Evolutionary conservation across 2,329 filamentous ascomycete species (phyloP).

Genomic region (Pleoardoris graminearum): DNA sequence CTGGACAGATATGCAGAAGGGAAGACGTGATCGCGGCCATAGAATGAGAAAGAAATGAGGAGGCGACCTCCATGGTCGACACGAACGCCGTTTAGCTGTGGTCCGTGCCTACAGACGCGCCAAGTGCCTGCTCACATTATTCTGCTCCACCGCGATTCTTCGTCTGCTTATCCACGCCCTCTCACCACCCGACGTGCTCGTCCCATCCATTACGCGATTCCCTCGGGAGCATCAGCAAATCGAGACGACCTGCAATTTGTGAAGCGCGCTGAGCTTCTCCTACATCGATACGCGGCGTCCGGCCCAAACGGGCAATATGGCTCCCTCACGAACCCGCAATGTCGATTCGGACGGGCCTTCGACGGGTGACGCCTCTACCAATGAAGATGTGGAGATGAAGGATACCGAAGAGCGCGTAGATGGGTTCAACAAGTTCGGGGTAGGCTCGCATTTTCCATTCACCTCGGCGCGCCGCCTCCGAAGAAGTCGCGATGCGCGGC

Average conservation of each 20-base stretch:
- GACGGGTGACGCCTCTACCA: constrained; percentile 43
- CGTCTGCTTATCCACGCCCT: constrained; percentile 15
- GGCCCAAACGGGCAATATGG: constrained; percentile 46
- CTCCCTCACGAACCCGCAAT: constrained; percentile 42
- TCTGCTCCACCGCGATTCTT: constrained; percentile 15
- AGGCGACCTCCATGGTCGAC: constrained; percentile 2
- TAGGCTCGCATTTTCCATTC: constrained; percentile 23
- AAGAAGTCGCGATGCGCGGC: constrained; percentile 2
- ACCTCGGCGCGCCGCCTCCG: constrained; percentile 1
- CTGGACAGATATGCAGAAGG: not conserved
- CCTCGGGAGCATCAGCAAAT: constrained; percentile 10
- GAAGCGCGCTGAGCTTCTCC: constrained; percentile 12
- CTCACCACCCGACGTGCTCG: constrained; percentile 25
- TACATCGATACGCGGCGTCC: constrained; percentile 30
- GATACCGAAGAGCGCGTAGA: constrained; percentile 38
- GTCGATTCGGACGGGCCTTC: constrained; percentile 41
- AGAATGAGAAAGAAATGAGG: not conserved
- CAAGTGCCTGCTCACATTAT: constrained; percentile 16
- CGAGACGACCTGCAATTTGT: not conserved
- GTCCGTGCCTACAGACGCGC: constrained; percentile 9
- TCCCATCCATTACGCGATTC: constrained; percentile 21
- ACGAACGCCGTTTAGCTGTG: not conserved
- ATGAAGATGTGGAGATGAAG: constrained; percentile 46
- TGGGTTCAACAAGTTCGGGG: constrained; percentile 42
- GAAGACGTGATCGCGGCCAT: not conserved